Evolutionary conservation across 371 early-diverging fungal genomes (phyloP).

Genomic region (Mortierella sp.): DNA sequence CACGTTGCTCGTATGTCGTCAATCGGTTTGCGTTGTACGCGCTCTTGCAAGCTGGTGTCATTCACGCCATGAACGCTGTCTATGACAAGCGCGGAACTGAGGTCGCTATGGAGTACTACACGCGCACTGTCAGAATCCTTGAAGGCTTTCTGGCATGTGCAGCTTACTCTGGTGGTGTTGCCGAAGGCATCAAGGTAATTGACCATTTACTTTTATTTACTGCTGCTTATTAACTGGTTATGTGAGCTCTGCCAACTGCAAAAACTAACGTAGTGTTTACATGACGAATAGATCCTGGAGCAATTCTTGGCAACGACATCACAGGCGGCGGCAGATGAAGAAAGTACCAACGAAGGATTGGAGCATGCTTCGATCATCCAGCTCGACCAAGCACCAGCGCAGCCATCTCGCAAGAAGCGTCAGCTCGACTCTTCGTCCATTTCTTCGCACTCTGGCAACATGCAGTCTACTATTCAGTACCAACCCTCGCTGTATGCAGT

Average conservation of each 20-base stretch:
- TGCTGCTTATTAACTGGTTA: neutral
- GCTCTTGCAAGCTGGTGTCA: conserved; percentile 57
- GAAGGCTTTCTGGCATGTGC: conserved; percentile 32
- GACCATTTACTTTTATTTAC: neutral
- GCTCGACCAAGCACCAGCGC: conserved; percentile 9
- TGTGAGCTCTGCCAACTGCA: neutral
- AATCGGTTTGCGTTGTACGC: conserved; percentile 57
- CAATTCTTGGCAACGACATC: conserved; percentile 47
- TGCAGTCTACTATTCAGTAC: conserved; percentile 14
- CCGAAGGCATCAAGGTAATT: conserved; percentile 54
- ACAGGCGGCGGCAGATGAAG: conserved; percentile 48
- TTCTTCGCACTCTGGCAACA: neutral
- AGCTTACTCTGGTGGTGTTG: conserved; percentile 48
- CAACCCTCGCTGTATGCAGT: neutral
- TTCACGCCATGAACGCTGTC: conserved; percentile 58
- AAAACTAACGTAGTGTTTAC: neutral
- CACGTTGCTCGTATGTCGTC: conserved; percentile 55
- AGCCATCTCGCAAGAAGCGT: conserved; percentile 44
- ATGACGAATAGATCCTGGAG: conserved; percentile 39
- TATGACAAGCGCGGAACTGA: conserved; percentile 55
- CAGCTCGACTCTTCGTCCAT: conserved; percentile 18
- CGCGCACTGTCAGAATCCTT: conserved; percentile 41
- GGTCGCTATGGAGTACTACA: conserved; percentile 56
- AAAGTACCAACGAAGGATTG: neutral
- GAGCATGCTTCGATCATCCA: neutral